Conservation (phyloP, 2,329 filamentous ascomycete species). For the Neophaeococcomyces mojaviensis region DNA sequence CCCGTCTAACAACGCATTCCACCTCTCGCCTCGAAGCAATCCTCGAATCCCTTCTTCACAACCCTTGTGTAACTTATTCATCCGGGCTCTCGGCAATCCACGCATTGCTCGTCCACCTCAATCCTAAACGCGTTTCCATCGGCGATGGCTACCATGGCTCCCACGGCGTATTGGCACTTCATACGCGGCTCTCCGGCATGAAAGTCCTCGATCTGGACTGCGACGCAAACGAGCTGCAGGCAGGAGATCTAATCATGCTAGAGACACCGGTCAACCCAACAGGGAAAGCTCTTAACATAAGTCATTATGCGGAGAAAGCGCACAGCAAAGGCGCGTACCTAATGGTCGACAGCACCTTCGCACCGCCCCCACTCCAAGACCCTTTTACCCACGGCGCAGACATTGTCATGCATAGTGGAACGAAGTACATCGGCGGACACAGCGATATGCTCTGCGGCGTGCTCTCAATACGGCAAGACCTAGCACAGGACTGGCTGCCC, state of each 20-base stretch:
- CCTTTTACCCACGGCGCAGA: slow-evolving; percentile 78
- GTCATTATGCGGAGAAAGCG: slow-evolving; percentile 63
- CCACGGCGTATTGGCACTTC: slow-evolving; percentile 70
- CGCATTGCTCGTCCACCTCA: slow-evolving; percentile 73
- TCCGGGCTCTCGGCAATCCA: slow-evolving; percentile 86
- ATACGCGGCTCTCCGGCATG: slow-evolving; percentile 68
- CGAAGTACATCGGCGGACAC: slow-evolving; percentile 95
- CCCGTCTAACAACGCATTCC: slow-evolving; percentile 69
- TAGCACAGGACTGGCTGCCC: slow-evolving; percentile 45
- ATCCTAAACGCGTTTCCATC: slow-evolving; percentile 76
- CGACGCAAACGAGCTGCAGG: slow-evolving; percentile 55
- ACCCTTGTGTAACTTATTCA: slow-evolving; percentile 65
- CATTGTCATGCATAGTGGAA: slow-evolving; percentile 83
- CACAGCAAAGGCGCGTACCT: slow-evolving; percentile 65
- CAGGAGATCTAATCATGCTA: slow-evolving; percentile 79
- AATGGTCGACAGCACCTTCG: slow-evolving; percentile 86
- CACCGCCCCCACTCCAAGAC: slow-evolving; percentile 79
- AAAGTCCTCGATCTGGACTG: slow-evolving; percentile 65
- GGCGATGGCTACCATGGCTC: slow-evolving; percentile 87
- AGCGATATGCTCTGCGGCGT: slow-evolving; percentile 89
- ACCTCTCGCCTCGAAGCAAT: slow-evolving; percentile 78
- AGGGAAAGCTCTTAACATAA: slow-evolving; percentile 70
- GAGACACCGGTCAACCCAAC: slow-evolving; percentile 93
- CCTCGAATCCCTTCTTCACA: slow-evolving; percentile 64
- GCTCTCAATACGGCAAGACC: slow-evolving; percentile 52